phyloP scores from a whole-genome alignment of 129 eudicot species.

The Helianthus tuberosus region DNA sequence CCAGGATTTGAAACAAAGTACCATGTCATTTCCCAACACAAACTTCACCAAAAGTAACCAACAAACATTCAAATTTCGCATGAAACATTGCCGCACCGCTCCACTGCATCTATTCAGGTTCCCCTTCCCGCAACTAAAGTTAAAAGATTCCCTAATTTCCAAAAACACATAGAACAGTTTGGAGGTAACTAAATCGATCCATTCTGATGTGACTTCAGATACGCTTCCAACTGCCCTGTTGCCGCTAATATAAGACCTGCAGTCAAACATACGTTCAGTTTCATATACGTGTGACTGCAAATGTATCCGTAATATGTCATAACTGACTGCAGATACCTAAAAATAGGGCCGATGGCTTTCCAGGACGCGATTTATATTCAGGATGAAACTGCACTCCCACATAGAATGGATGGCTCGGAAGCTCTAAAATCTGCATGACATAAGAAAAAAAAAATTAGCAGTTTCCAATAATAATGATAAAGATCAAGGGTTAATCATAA shows the following conservation, averaged over 20 bases:
- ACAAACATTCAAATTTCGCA: conserved; percentile 18
- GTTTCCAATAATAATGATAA: not conserved
- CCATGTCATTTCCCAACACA: conserved; percentile 18
- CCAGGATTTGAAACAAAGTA: conserved; percentile 24
- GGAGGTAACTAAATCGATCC: conserved; percentile 43
- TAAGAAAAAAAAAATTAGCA: not conserved
- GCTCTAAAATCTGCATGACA: conserved; percentile 71
- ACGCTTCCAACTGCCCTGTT: conserved; percentile 66
- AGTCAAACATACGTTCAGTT: conserved; percentile 24
- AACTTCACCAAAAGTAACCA: conserved; percentile 26
- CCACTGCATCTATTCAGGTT: conserved; percentile 17
- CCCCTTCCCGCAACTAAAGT: conserved; percentile 24
- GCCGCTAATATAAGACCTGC: conserved; percentile 95
- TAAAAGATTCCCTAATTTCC: conserved; percentile 16
- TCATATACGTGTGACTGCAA: not conserved
- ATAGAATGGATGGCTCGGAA: conserved; percentile 77
- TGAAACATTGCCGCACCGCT: conserved; percentile 14
- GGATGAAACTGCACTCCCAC: conserved; percentile 99
- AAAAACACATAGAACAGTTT: conserved; percentile 22
- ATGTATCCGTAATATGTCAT: not conserved
- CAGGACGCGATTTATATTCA: conserved; percentile 96
- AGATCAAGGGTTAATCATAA: not conserved
- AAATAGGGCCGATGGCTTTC: conserved; percentile 86
- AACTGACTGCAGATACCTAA: conserved; percentile 54
- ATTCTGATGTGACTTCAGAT: conserved; percentile 61